phyloP scores from a whole-genome alignment of 495 filamentous ascomycete species.

The Pseudomonodictys pantanalensis region DNA sequence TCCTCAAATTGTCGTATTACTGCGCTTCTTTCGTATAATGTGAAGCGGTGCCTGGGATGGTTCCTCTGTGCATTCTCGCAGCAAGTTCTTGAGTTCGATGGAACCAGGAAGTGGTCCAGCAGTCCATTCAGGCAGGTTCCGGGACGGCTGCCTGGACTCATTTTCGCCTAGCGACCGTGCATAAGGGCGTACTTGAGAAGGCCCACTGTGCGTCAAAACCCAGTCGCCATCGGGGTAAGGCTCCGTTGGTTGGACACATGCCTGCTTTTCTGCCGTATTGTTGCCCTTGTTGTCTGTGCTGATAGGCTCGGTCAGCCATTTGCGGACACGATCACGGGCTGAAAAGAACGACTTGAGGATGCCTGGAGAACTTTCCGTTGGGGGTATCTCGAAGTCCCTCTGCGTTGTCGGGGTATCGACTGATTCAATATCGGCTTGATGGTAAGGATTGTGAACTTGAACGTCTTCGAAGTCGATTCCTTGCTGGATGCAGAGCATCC shows the following conservation, averaged over 20 bases:
- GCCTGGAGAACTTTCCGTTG: not conserved
- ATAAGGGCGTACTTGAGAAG: not conserved
- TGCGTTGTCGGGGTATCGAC: not conserved
- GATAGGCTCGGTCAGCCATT: conserved; percentile 4
- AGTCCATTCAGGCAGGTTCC: too few species aligned
- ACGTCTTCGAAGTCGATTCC: conserved; percentile 10
- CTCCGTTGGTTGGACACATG: not conserved
- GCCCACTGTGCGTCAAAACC: not conserved
- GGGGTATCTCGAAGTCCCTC: not conserved
- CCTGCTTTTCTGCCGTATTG: not conserved
- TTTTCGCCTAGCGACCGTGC: not conserved
- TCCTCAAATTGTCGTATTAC: too few species aligned
- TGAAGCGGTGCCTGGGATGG: too few species aligned
- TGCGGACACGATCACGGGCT: conserved; percentile 3
- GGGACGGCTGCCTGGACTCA: too few species aligned
- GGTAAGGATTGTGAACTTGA: not conserved
- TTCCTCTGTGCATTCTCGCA: too few species aligned
- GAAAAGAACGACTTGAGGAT: not conserved
- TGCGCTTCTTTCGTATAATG: too few species aligned
- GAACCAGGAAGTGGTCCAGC: too few species aligned
- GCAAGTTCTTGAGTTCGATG: too few species aligned
- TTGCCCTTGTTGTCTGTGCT: not conserved
- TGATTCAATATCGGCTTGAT: not conserved
- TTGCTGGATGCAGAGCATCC: conserved; percentile 2
- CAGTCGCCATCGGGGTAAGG: not conserved